Evolutionary conservation across 352 stramenopile species (phyloP).

Genomic region (Phytophthora nicotianae): DNA sequence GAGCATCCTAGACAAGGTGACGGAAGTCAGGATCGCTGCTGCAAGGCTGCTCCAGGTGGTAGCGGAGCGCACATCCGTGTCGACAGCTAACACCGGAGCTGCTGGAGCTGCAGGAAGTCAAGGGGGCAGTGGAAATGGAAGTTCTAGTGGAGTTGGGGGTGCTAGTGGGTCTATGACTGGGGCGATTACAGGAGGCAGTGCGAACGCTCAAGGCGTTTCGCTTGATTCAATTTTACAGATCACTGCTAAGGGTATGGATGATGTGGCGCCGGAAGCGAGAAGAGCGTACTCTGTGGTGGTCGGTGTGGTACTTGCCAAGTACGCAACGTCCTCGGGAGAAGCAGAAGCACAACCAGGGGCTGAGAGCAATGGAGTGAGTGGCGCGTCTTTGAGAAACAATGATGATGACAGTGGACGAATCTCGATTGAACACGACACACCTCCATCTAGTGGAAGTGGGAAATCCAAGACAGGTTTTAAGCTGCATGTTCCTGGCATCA

Average conservation of each 20-base stretch:
- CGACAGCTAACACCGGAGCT: conserved; percentile 15
- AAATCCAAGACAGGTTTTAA: conserved; percentile 81
- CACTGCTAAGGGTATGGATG: conserved; percentile 79
- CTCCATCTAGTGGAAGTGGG: conserved; percentile 24
- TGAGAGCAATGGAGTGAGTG: conserved; percentile 17
- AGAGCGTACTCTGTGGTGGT: conserved; percentile 71
- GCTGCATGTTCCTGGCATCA: conserved; percentile 67
- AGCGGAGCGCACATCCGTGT: conserved; percentile 51
- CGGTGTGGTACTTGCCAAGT: conserved; percentile 81
- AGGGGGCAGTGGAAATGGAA: conserved; percentile 16
- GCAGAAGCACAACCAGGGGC: conserved; percentile 42
- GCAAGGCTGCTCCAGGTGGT: conserved; percentile 71
- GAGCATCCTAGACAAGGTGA: conserved; percentile 74
- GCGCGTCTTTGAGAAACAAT: conserved; percentile 19
- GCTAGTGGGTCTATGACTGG: conserved; percentile 16
- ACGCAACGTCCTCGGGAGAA: conserved; percentile 55
- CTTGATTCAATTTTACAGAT: conserved; percentile 78
- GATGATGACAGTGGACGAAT: conserved; percentile 38
- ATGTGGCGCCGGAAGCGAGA: conserved; percentile 62
- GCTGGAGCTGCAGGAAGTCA: conserved; percentile 12
- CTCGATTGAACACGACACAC: conserved; percentile 33
- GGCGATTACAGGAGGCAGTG: conserved; percentile 24
- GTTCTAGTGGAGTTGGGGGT: conserved; percentile 18
- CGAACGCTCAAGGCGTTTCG: conserved; percentile 39
- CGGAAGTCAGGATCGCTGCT: conserved; percentile 69